Conservation (phyloP, 305 asterid species). For the Nicotiana rustica region DNA sequence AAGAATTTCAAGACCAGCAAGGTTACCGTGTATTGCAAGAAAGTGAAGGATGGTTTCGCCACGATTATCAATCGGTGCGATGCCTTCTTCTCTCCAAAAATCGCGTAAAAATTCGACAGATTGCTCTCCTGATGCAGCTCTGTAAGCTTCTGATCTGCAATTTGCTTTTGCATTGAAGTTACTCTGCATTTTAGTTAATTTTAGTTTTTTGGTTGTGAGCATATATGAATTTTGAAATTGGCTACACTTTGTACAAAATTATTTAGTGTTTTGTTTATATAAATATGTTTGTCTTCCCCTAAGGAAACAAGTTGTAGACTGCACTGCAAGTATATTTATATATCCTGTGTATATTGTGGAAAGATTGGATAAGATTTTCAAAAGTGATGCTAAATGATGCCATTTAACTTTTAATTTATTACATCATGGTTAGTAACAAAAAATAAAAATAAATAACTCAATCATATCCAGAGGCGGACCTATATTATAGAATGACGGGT, state of each 20-base stretch:
- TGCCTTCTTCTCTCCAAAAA: constrained; percentile 30
- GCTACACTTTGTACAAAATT: neutral
- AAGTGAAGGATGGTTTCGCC: constrained; percentile 36
- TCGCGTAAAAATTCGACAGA: neutral
- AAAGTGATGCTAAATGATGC: neutral
- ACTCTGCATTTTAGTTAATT: neutral
- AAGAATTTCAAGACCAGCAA: neutral
- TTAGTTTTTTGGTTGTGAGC: neutral
- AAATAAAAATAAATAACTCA: too few relatives aligned
- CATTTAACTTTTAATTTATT: neutral
- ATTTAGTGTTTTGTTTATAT: neutral
- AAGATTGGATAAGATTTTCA: neutral
- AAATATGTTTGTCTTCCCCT: too few relatives aligned
- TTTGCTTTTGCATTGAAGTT: constrained; percentile 15
- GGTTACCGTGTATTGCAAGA: constrained; percentile 33
- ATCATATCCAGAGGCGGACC: too few relatives aligned
- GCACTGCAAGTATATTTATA: neutral
- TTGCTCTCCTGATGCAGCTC: neutral
- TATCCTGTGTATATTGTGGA: neutral
- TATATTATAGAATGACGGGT: too few relatives aligned
- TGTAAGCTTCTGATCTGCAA: constrained; percentile 13
- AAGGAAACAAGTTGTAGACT: neutral
- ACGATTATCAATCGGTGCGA: neutral
- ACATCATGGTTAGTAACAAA: neutral
- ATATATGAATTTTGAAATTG: neutral